Percentiles rank a stretch among this genome's conserved stretches.
These are phyloP conservation scores for Vanderwaltozyma yarrowii DNA, from an alignment of 805 yeast species.

Conservation along the genomic window DNA sequence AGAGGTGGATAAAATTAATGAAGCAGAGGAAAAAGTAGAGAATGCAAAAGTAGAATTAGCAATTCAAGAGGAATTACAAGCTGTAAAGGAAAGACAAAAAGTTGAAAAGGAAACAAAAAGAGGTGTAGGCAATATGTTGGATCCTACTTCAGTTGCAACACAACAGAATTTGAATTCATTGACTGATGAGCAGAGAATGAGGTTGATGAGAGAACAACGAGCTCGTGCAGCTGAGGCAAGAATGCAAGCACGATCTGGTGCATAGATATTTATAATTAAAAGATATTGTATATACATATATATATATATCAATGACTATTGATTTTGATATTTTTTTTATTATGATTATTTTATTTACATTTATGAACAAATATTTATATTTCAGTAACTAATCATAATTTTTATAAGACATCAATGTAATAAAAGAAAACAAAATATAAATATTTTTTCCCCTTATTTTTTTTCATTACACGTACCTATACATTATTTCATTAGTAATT, in stretches of 20 bases:
- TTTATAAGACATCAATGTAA: too few species aligned
- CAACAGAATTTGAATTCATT: slow-evolving; percentile 48
- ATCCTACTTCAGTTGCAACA: slow-evolving; percentile 15
- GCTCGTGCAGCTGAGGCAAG: slow-evolving; percentile 97
- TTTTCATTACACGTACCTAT: too few species aligned
- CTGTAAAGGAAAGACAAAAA: slow-evolving; percentile 20
- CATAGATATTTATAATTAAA: too few species aligned
- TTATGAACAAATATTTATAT: too few species aligned
- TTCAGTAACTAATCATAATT: too few species aligned
- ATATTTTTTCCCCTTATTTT: too few species aligned
- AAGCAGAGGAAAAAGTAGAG: slow-evolving; percentile 30
- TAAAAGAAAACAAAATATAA: too few species aligned
- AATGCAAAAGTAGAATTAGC: slow-evolving; percentile 32
- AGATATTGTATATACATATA: too few species aligned
- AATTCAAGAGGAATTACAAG: slow-evolving; percentile 18
- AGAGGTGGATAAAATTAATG: slow-evolving; percentile 38
- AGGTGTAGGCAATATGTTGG: slow-evolving; percentile 32
- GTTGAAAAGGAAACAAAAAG: slow-evolving; percentile 14
- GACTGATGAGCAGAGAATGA: slow-evolving; percentile 61
- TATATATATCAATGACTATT: too few species aligned
- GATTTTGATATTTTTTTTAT: too few species aligned
- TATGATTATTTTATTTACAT: too few species aligned
- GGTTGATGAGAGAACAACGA: slow-evolving; percentile 84
- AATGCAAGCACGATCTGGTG: slow-evolving; percentile 28
- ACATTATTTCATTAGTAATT: too few species aligned